Evolutionary conservation across 371 early-diverging fungal genomes (phyloP), one percentile per base, ranked within the genome.

Genomic region (Mortierella sp.): DNA sequence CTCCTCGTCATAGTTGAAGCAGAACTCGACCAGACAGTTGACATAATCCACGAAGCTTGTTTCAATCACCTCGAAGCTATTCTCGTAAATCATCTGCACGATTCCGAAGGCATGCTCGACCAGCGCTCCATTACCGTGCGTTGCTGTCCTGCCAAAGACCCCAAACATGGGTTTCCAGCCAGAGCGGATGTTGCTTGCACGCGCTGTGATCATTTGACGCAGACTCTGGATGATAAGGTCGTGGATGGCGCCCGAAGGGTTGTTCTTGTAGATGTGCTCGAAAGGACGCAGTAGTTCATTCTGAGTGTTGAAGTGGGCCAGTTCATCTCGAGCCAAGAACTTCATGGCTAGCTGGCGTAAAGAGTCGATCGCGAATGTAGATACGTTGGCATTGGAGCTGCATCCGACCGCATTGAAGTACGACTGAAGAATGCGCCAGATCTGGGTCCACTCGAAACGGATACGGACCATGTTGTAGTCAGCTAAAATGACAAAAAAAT

Each of bases 131-230:
- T 85, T 81, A 27, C 72, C 80, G 17, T 82, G 82, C 6, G 70
- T 72, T 4, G 84, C 81, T 1, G 83, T 81, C 49, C 83, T 75
- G 48, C 75, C 75, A 32, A 92, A 81, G 14, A 90, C 89, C 2
- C 81, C 83, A 76, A 91, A 91, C 57, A 92, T 90, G 28, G 83
- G 79, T 56, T 88, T 88, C 92, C 92, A 92, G n/a, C 92, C 92
- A 12, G 86, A 86, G 11, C 88, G 84, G 49, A 86, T 82, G 44
- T 81, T 81, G 39, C 71, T 78, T 9, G 72, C 75, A 17, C 84
- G 82, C 15, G 84, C 81, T 7, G 76, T 56, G 23, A 84, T 78
- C 73, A 84, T 76, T 48, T 84, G 84, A 23, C 60, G 60, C 11
- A 84, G 62, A 61, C 81, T 80, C 47, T 66, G 68, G n/a, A 83